Conservation (phyloP, 2,329 filamentous ascomycete genomes). For the Fusarium secorum region DNA sequence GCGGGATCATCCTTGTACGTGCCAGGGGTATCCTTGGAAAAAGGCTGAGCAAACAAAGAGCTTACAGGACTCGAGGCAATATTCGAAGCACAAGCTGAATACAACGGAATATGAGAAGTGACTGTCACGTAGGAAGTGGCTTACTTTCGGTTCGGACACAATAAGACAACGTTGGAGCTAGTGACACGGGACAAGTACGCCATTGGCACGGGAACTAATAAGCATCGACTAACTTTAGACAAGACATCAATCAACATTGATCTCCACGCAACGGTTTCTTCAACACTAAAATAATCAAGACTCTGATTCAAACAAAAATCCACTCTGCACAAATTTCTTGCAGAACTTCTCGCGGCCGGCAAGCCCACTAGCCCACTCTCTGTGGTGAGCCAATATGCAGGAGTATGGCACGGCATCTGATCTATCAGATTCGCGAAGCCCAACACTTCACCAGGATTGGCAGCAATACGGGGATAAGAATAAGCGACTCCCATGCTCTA, state of each 20-base stretch:
- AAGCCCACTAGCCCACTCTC: neutral
- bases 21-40: neutral
- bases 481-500: neutral
- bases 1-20: neutral
- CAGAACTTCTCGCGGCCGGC: neutral
- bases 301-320: neutral
- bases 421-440: constrained; percentile 2
- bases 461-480: neutral
- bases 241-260: neutral
- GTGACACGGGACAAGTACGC: neutral
- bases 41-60: neutral
- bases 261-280: neutral
- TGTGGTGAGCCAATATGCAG: neutral
- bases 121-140: neutral
- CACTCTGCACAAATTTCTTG: neutral
- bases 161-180: neutral
- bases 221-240: neutral
- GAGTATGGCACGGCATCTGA: neutral
- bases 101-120: constrained; percentile 3
- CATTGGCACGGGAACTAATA: neutral
- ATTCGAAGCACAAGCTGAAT: constrained; percentile 1
- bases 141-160: neutral
- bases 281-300: neutral
- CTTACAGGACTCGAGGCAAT: neutral
- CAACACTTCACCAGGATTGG: neutral